Evolutionary conservation across 2,329 filamentous ascomycete genomes (phyloP), one percentile per base, ranked within the genome.

Genomic region (Magnaporthiopsis rhizophila): DNA sequence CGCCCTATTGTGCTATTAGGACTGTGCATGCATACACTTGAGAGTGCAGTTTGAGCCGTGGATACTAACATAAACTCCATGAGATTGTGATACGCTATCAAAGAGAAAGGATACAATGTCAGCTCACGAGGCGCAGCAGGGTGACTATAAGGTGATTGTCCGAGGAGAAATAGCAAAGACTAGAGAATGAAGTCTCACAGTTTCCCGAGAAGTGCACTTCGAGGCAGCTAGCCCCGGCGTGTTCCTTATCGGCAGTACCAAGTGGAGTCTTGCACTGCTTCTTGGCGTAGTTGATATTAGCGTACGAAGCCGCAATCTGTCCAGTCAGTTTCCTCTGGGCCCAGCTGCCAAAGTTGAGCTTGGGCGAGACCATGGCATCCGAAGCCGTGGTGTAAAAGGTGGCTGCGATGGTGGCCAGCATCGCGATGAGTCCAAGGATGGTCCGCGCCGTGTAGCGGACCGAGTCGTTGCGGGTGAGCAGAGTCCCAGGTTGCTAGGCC

Each of bases 311-410:
- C 28, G 78, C 77, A 0, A 92, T 85, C 3, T 80, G 74, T 0
- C 87, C 88, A 15, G 76, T 73, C 38, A 93, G 71, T 0, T 78
- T 69, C 64, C 70, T 78, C 1, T 73, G 65, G 58, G 87, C 74
- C 77, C 82, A 83, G 1, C 73, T 71, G 0, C 86, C 84, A 66
- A 82, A 83, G 63, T 82, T 86, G 8, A 94, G 79, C 69, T 90
- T 89, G 0, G 91, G 91, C 3, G 89, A 82, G 0, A 94, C 89
- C 70, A 94, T 78, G 11, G 89, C 87, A 67, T 91, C 88, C 0
- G 89, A 89, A 0, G 90, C 90, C 2, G 89, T 89, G 0, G 89
- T 91, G 71, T 93, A 95, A 7, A 94, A 80, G 69, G 89, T 86
- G 0, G 87, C 85, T 1, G 86, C 79, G 2, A 92, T 66, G 0